Conservation (phyloP, 1,139 yeast genomes). For the Blastobotrys serpentis region DNA sequence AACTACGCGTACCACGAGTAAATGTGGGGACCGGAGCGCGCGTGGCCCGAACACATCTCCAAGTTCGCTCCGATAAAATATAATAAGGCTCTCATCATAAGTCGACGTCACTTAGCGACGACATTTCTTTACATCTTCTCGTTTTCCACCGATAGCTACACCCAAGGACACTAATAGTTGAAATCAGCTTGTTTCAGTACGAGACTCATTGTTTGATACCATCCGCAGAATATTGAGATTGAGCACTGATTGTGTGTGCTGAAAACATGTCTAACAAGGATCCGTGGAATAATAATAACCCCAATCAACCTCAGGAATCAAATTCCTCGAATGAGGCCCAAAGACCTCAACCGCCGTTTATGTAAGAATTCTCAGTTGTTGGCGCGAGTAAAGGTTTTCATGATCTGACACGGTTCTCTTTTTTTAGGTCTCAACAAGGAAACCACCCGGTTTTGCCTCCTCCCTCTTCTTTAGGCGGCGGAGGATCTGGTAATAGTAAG, state of each 20-base stretch:
- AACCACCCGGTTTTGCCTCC: constrained; percentile 36
- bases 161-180: too few relatives aligned
- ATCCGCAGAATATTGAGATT: too few relatives aligned
- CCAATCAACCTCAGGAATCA: constrained; percentile 1
- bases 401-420: neutral
- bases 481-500: constrained; percentile 22
- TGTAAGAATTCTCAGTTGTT: constrained; percentile 28
- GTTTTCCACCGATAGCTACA: too few relatives aligned
- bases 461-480: constrained; percentile 28
- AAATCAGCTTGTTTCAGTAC: too few relatives aligned
- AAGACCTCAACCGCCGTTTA: constrained; percentile 26
- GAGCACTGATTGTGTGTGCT: too few relatives aligned
- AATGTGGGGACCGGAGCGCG: constrained; percentile 5
- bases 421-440: constrained; percentile 26
- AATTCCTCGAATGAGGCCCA: constrained; percentile 10
- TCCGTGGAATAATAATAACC: constrained; percentile 3
- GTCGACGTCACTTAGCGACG: too few relatives aligned
- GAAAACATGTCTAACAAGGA: constrained; percentile 10
- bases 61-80: neutral
- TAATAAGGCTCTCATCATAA: neutral
- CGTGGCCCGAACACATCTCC: constrained; percentile 6
- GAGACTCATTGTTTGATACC: too few relatives aligned
- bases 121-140: too few relatives aligned
- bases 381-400: neutral
- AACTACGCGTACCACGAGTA: constrained; percentile 1